Evolutionary conservation across 1,284 basidiomycete species (phyloP).

Genomic region (Athelia sp.): DNA sequence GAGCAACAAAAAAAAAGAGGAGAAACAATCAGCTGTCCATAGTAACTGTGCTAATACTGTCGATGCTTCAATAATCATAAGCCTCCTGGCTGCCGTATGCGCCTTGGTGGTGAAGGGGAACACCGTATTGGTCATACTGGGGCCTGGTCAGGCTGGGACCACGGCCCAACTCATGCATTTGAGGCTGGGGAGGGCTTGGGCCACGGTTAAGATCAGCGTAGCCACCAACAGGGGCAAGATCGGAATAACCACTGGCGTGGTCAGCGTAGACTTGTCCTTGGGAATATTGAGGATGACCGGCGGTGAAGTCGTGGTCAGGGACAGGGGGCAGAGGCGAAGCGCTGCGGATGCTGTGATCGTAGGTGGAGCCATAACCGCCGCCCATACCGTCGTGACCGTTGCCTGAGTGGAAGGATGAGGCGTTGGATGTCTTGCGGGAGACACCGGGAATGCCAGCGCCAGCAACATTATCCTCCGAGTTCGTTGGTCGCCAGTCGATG

Average conservation of each 20-base stretch:
- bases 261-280: no score
- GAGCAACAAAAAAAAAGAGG: background rate
- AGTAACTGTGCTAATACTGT: slow-evolving; percentile 2
- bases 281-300: slow-evolving; percentile 34
- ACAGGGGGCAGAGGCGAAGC: slow-evolving; percentile 34
- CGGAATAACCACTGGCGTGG: no score
- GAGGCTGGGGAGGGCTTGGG: slow-evolving; percentile 28
- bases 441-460: slow-evolving; percentile 35
- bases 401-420: slow-evolving; percentile 71
- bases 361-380: slow-evolving; percentile 21
- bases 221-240: slow-evolving; percentile 61
- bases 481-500: slow-evolving; percentile 74
- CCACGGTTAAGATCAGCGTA: slow-evolving; percentile 77
- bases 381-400: slow-evolving; percentile 36
- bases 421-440: slow-evolving; percentile 49
- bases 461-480: slow-evolving; percentile 32
- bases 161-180: slow-evolving; percentile 17
- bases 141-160: slow-evolving; percentile 28
- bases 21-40: slow-evolving; percentile 1
- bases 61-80: slow-evolving; percentile 22
- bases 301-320: slow-evolving; percentile 80
- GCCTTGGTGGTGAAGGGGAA: slow-evolving; percentile 57
- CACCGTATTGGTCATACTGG: slow-evolving; percentile 45
- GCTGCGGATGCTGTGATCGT: slow-evolving; percentile 18
- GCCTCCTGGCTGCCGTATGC: slow-evolving; percentile 31